Conservation (phyloP, 2,329 filamentous ascomycete genomes). For the Pestalotiopsis sp. region DNA sequence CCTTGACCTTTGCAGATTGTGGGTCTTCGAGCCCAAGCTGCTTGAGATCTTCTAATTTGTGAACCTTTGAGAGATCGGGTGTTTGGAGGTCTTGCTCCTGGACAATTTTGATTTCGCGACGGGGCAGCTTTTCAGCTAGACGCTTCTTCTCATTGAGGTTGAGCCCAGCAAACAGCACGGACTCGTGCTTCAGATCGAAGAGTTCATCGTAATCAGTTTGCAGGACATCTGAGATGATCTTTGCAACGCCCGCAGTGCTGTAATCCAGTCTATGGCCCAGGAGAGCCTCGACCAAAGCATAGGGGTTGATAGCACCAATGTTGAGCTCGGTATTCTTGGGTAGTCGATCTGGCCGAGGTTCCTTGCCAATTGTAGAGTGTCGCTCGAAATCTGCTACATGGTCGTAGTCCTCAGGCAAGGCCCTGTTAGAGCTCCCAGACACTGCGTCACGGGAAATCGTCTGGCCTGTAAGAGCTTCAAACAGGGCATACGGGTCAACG, state of each 20-base stretch:
- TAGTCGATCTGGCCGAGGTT: slow-evolving; percentile 35
- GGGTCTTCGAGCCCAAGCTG: slow-evolving; percentile 42
- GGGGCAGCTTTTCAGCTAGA: slow-evolving; percentile 37
- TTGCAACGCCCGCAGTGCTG: slow-evolving; percentile 32
- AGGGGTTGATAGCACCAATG: slow-evolving; percentile 46
- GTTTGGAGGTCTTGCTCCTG: slow-evolving; percentile 43
- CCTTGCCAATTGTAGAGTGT: slow-evolving; percentile 23
- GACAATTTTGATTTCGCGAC: slow-evolving; percentile 44
- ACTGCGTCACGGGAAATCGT: slow-evolving; percentile 30
- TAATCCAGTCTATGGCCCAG: slow-evolving; percentile 43
- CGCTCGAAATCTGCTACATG: slow-evolving; percentile 32
- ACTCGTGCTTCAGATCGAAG: slow-evolving; percentile 47
- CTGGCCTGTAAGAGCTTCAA: slow-evolving; percentile 40
- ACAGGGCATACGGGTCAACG: slow-evolving; percentile 39
- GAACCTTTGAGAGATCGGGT: slow-evolving; percentile 43
- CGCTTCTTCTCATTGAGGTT: slow-evolving; percentile 41
- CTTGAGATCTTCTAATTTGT: slow-evolving; percentile 40
- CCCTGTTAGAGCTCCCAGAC: slow-evolving; percentile 22
- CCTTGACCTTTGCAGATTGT: slow-evolving; percentile 38
- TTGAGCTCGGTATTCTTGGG: slow-evolving; percentile 36
- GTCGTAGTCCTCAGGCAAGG: slow-evolving; percentile 35
- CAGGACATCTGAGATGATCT: slow-evolving; percentile 43
- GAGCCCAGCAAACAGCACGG: slow-evolving; percentile 44
- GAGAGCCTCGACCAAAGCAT: slow-evolving; percentile 45
- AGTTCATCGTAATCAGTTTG: slow-evolving; percentile 52